These are phyloP conservation scores for apple (Malus domestica) DNA, from an alignment of 306 rosid species.

Conservation along the genomic window DNA sequence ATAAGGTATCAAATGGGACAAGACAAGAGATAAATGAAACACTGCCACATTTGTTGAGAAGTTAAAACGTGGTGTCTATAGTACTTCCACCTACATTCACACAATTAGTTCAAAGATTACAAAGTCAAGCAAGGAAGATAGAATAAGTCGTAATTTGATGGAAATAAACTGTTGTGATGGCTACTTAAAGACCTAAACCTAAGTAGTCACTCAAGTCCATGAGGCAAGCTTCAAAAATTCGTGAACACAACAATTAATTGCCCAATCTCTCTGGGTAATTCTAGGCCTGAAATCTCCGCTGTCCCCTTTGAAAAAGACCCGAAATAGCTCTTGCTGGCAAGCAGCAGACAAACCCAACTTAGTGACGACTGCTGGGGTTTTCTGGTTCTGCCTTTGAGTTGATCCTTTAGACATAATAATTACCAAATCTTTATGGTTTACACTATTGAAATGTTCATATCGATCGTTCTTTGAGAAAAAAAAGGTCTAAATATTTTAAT, in stretches of 20 bases:
- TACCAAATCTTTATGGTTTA: no score
- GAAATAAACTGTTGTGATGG: slow-evolving; percentile 6
- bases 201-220: slow-evolving; percentile 23
- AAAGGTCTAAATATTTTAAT: no score
- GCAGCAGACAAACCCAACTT: slow-evolving; percentile 21
- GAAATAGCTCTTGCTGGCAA: not conserved
- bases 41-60: no score
- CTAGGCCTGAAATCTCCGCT: not conserved
- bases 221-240: not conserved
- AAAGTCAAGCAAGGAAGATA: not conserved
- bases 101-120: not conserved
- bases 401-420: slow-evolving; percentile 5
- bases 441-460: no score
- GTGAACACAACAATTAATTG: not conserved
- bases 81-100: no score
- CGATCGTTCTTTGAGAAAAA: no score
- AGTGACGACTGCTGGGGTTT: not conserved
- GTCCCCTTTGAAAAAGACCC: slow-evolving; percentile 37
- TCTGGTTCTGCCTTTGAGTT: not conserved
- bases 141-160: not conserved
- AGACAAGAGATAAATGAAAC: no score
- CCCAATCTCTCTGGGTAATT: not conserved
- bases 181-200: not conserved
- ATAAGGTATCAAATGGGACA: no score
- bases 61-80: no score